phyloP scores from a whole-genome alignment of 2,329 filamentous ascomycete genomes.

The Colletotrichum godetiae region DNA sequence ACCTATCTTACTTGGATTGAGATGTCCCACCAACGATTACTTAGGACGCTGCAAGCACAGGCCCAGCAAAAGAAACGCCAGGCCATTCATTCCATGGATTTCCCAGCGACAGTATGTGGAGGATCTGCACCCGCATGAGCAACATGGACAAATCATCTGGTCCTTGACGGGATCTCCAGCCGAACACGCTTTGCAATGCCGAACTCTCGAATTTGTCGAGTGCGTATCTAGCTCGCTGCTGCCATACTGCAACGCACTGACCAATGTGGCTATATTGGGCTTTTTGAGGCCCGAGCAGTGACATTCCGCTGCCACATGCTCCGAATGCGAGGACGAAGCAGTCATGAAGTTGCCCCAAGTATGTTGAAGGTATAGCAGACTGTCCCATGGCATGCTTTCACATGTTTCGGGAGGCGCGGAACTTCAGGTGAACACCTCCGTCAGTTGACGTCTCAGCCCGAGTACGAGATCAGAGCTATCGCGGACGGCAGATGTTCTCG shows the following conservation, averaged over 20 bases:
- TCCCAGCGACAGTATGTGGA: conserved; percentile 8
- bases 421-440: neutral
- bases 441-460: neutral
- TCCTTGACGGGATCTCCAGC: neutral
- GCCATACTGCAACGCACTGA: neutral
- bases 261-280: conserved; percentile 9
- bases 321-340: neutral
- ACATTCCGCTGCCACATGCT: neutral
- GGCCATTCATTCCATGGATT: conserved; percentile 5
- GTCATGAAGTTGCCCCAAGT: neutral
- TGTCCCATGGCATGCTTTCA: neutral
- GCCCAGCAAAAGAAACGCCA: neutral
- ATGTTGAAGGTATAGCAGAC: too few species aligned
- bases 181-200: neutral
- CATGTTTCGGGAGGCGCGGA: neutral
- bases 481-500: neutral
- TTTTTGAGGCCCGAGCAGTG: neutral
- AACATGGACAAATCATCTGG: conserved; percentile 5
- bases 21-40: neutral
- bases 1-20: neutral
- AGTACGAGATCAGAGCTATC: neutral
- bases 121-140: conserved; percentile 25
- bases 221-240: neutral
- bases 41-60: neutral
- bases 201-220: neutral